phyloP scores from a whole-genome alignment of 441 rosid genomes.

The Manihot esculenta region DNA sequence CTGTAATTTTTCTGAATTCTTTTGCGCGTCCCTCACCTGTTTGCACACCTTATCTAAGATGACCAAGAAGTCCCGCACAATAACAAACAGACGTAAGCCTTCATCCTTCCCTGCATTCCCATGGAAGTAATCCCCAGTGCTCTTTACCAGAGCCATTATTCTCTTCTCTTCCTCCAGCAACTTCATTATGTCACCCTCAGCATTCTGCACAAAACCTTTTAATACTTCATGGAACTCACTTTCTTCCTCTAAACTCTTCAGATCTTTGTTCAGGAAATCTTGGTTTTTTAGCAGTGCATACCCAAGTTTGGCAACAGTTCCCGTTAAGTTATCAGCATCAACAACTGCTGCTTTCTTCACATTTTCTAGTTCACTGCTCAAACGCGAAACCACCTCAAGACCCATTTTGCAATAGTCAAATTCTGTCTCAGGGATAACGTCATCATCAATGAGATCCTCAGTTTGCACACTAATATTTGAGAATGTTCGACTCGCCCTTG shows the following conservation, averaged over 20 bases:
- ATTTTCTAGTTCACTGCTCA: slow-evolving; percentile 73
- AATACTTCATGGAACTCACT: slow-evolving; percentile 67
- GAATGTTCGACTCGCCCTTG: slow-evolving; percentile 60
- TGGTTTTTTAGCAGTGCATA: slow-evolving; percentile 51
- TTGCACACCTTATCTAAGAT: slow-evolving; percentile 87
- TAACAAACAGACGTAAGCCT: slow-evolving; percentile 76
- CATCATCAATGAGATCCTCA: slow-evolving; percentile 76
- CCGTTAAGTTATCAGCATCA: slow-evolving; percentile 77
- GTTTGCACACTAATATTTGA: slow-evolving; percentile 62
- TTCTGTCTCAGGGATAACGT: slow-evolving; percentile 50
- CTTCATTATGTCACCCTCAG: slow-evolving; percentile 57
- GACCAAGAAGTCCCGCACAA: slow-evolving; percentile 78
- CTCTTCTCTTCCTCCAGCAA: slow-evolving; percentile 78
- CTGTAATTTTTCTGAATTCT: slow-evolving; percentile 32
- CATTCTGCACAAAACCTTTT: slow-evolving; percentile 65
- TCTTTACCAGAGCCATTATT: slow-evolving; percentile 80
- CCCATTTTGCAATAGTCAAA: slow-evolving; percentile 71
- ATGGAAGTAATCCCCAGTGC: slow-evolving; percentile 97
- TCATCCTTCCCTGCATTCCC: slow-evolving; percentile 91
- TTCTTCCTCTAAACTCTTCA: slow-evolving; percentile 61
- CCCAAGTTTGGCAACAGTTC: slow-evolving; percentile 66
- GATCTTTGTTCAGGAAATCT: slow-evolving; percentile 66
- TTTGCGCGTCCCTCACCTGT: slow-evolving; percentile 61
- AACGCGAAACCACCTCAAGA: slow-evolving; percentile 73
- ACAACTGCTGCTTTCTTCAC: slow-evolving; percentile 83